phyloP scores from a whole-genome alignment of 305 asterid species.

The Plantago lanceolata region DNA sequence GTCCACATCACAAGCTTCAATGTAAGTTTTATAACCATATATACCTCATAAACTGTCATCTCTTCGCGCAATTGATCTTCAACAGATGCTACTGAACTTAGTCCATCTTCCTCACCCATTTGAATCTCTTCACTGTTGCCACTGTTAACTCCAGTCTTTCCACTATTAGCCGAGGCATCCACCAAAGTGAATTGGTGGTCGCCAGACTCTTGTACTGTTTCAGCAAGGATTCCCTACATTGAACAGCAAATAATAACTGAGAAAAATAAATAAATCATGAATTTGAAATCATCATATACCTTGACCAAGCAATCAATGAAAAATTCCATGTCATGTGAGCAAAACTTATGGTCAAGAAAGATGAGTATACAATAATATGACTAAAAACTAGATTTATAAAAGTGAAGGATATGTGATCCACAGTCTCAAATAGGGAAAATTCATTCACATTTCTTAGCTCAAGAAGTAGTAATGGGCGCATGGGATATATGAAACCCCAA shows the following conservation, averaged over 20 bases:
- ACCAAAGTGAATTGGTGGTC: constrained; percentile 61
- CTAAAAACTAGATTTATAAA: background rate
- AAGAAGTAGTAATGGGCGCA: background rate
- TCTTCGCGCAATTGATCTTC: constrained; percentile 91
- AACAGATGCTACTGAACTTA: constrained; percentile 74
- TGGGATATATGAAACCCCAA: background rate
- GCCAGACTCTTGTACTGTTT: constrained; percentile 52
- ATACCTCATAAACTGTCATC: constrained; percentile 96
- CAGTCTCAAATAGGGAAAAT: background rate
- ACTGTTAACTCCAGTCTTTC: constrained; percentile 49
- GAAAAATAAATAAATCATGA: constrained; percentile 5
- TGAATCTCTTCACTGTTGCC: constrained; percentile 72
- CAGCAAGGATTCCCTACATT: constrained; percentile 77
- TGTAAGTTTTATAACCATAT: constrained; percentile 16
- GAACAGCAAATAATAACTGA: constrained; percentile 23
- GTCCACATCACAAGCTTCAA: background rate
- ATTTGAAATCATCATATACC: background rate
- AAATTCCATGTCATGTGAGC: background rate
- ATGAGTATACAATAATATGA: background rate
- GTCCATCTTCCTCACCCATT: constrained; percentile 79
- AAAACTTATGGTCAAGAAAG: constrained; percentile 1
- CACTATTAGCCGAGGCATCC: constrained; percentile 55
- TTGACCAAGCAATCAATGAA: constrained; percentile 3
- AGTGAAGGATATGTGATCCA: background rate
- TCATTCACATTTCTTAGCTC: background rate